These are phyloP conservation scores for Beauveria sp. DNA, from an alignment of 2,329 filamentous ascomycete species.

Conservation along the genomic window DNA sequence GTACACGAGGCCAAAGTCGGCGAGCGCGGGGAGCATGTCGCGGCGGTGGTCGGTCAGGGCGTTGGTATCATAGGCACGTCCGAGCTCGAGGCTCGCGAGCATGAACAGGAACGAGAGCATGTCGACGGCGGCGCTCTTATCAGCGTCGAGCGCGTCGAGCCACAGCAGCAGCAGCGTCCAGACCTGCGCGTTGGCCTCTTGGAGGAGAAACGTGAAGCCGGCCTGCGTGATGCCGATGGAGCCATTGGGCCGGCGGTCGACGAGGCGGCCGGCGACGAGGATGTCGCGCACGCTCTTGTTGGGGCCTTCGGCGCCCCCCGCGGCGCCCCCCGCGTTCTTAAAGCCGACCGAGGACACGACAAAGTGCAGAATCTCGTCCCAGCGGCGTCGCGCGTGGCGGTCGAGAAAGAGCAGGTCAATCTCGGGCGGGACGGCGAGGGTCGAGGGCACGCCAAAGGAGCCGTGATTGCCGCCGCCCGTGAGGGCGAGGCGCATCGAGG, in stretches of 20 bases:
- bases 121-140: conserved; percentile 63
- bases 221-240: conserved; percentile 80
- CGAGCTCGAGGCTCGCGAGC: conserved; percentile 85
- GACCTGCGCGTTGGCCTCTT: conserved; percentile 93
- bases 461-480: conserved; percentile 79
- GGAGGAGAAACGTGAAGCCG: conserved; percentile 89
- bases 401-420: conserved; percentile 71
- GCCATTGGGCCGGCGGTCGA: conserved; percentile 56
- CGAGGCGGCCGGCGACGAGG: conserved; percentile 71
- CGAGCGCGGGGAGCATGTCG: conserved; percentile 83
- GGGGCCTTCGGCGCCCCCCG: conserved; percentile 41
- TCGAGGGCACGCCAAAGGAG: conserved; percentile 84
- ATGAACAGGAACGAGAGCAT: conserved; percentile 95
- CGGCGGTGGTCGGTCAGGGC: conserved; percentile 74
- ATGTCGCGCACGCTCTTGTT: conserved; percentile 79
- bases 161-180: conserved; percentile 94
- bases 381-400: conserved; percentile 76
- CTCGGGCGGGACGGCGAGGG: conserved; percentile 50
- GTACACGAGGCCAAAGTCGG: conserved; percentile 90
- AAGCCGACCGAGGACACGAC: conserved; percentile 72
- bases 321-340: conserved; percentile 16
- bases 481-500: conserved; percentile 75
- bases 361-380: conserved; percentile 94
- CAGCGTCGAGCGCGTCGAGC: conserved; percentile 68
- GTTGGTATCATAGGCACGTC: conserved; percentile 80